These are phyloP conservation scores for Bertia moriformis DNA, from an alignment of 2,329 filamentous ascomycete species.

Conservation along the genomic window DNA sequence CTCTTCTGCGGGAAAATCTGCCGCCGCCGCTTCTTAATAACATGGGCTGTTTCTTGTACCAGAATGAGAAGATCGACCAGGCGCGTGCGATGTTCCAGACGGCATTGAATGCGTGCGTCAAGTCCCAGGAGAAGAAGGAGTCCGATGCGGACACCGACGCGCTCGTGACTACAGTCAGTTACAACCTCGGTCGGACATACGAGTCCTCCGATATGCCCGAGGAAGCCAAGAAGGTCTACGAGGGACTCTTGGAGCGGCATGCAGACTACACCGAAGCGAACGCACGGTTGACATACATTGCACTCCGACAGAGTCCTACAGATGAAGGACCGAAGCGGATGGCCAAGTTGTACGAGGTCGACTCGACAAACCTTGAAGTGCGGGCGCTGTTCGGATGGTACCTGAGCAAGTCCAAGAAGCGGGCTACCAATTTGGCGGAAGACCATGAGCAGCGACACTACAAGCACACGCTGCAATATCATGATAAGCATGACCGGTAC, in stretches of 20 bases:
- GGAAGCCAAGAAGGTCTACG: constrained; percentile 55
- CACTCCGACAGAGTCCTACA: constrained; percentile 43
- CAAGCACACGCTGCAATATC: constrained; percentile 57
- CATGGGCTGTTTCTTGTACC: constrained; percentile 61
- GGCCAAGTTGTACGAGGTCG: constrained; percentile 45
- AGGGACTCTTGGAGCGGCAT: constrained; percentile 51
- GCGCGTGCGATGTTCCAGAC: constrained; percentile 55
- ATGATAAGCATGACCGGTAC: constrained; percentile 63
- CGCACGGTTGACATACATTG: constrained; percentile 54
- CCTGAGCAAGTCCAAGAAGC: constrained; percentile 53
- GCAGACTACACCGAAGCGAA: constrained; percentile 57
- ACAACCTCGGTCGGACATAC: constrained; percentile 58
- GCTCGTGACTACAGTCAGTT: constrained; percentile 59
- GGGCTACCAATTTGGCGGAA: constrained; percentile 46
- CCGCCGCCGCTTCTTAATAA: constrained; percentile 63
- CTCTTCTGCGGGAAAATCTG: constrained; percentile 40
- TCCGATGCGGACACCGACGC: constrained; percentile 51
- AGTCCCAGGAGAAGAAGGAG: constrained; percentile 43
- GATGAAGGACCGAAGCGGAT: constrained; percentile 52
- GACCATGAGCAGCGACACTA: constrained; percentile 60
- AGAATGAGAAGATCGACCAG: constrained; percentile 43
- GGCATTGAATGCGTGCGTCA: constrained; percentile 53
- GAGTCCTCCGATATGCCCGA: constrained; percentile 51
- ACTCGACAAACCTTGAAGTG: constrained; percentile 54
- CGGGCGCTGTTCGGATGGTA: constrained; percentile 61